A percentile compares a stretch with the other conserved stretches of the same genome.
Evolutionary conservation across 345 rosid species (phyloP).

Genomic region (Heritiera fomes): DNA sequence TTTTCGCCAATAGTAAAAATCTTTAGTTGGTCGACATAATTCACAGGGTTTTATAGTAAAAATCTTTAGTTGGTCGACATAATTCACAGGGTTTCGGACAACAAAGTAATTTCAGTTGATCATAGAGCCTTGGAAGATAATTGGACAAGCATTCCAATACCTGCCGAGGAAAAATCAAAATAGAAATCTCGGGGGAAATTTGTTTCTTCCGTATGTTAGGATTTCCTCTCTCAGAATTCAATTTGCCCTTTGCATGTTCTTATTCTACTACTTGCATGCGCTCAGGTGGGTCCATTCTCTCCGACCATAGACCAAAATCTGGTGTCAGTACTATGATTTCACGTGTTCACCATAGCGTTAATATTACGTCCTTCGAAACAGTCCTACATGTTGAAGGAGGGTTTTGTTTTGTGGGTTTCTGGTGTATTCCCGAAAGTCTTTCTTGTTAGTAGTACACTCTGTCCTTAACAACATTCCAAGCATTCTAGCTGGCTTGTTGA

Average conservation of each 20-base stretch:
- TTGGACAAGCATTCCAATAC: not conserved
- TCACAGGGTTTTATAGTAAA: conserved; percentile 15
- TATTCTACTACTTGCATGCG: conserved; percentile 7
- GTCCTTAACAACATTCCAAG: conserved; percentile 36
- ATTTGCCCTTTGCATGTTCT: conserved; percentile 8
- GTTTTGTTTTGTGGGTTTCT: conserved; percentile 17
- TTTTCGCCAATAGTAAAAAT: not conserved
- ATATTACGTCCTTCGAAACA: not conserved
- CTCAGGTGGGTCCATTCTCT: conserved; percentile 11
- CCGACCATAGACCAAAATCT: conserved; percentile 8
- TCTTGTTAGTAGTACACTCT: conserved; percentile 17
- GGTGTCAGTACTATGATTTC: conserved; percentile 23
- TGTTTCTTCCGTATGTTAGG: conserved; percentile 5
- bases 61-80: conserved; percentile 5
- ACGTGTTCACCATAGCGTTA: conserved; percentile 32
- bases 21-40: conserved; percentile 7
- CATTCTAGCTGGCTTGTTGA: conserved; percentile 37
- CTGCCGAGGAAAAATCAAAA: not conserved
- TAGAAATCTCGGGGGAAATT: conserved; percentile 1
- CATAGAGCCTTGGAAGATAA: not conserved
- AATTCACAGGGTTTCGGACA: conserved; percentile 19
- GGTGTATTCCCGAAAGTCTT: not conserved
- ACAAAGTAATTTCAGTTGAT: conserved; percentile 10
- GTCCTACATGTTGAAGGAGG: conserved; percentile 3
- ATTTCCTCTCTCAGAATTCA: conserved; percentile 16